phyloP scores from a whole-genome alignment of 2,329 filamentous ascomycete species.

The Aspergillus ochraceoroseus region DNA sequence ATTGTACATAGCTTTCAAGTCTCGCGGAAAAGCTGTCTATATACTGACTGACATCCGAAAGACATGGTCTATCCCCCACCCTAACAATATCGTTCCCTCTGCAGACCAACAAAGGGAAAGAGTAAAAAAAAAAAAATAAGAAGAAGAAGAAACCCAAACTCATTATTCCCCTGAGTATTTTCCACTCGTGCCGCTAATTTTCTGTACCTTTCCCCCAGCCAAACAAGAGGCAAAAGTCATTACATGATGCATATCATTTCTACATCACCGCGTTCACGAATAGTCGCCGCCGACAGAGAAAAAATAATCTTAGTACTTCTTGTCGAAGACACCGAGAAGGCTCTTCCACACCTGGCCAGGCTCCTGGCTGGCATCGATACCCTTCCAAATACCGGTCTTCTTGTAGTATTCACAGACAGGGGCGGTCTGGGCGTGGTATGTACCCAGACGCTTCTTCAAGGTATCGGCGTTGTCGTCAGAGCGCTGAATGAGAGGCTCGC shows the following conservation, averaged over 20 bases:
- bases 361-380: constrained; percentile 92
- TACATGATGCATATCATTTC: constrained; percentile 6
- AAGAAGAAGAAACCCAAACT: constrained; percentile 3
- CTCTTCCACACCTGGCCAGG: constrained; percentile 94
- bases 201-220: constrained; percentile 1
- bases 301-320: constrained; percentile 47
- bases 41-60: constrained; percentile 17
- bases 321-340: constrained; percentile 75
- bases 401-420: constrained; percentile 96
- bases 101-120: constrained; percentile 3
- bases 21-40: constrained; percentile 17
- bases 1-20: constrained; percentile 32
- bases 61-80: constrained; percentile 15
- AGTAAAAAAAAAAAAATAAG: constrained; percentile 6
- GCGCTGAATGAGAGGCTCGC: constrained; percentile 92
- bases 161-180: constrained; percentile 3
- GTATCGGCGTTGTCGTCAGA: constrained; percentile 96
- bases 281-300: background rate
- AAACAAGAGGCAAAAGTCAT: background rate
- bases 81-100: constrained; percentile 1
- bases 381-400: constrained; percentile 94
- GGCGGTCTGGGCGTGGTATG: constrained; percentile 89
- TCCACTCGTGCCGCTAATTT: constrained; percentile 8
- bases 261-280: constrained; percentile 8
- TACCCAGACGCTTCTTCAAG: constrained; percentile 86